These are phyloP conservation scores for Lentinula boryana DNA, from an alignment of 768 basidiomycete species.

Conservation along the genomic window DNA sequence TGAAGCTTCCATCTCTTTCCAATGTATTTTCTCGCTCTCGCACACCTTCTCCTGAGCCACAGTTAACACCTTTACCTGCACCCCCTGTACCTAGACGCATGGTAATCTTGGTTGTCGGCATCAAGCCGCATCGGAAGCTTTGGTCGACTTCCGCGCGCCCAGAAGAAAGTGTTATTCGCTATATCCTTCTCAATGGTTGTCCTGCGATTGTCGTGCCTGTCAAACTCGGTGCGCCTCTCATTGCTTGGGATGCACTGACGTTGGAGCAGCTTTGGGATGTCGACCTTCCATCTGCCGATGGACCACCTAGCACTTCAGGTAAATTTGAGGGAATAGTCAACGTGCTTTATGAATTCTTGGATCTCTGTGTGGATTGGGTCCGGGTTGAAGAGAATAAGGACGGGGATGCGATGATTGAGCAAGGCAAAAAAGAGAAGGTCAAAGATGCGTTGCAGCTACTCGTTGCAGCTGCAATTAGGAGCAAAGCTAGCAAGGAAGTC, in stretches of 20 bases:
- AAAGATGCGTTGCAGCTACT: constrained; percentile 44
- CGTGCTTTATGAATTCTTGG: constrained; percentile 53
- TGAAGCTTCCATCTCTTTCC: constrained; percentile 29
- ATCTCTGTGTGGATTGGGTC: constrained; percentile 59
- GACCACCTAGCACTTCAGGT: constrained; percentile 22
- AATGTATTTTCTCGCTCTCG: constrained; percentile 42
- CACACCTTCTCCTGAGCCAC: constrained; percentile 46
- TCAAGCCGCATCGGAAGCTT: constrained; percentile 54
- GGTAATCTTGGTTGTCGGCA: constrained; percentile 47
- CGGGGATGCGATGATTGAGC: constrained; percentile 14
- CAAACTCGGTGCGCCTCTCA: constrained; percentile 52
- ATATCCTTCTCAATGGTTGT: constrained; percentile 55
- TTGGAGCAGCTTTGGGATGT: constrained; percentile 53
- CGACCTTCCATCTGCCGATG: constrained; percentile 28
- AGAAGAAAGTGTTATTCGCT: constrained; percentile 57
- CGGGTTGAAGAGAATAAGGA: constrained; percentile 31
- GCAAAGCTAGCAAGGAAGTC: constrained; percentile 45
- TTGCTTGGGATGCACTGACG: constrained; percentile 60
- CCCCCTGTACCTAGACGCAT: constrained; percentile 48
- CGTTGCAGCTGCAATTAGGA: constrained; percentile 50
- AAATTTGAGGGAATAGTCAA: constrained; percentile 48
- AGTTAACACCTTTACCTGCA: constrained; percentile 31
- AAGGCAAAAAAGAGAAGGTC: constrained; percentile 31
- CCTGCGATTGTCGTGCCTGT: constrained; percentile 55
- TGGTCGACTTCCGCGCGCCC: constrained; percentile 59